Evolutionary conservation across 2,329 filamentous ascomycete genomes (phyloP).

Genomic region (Macrophomina tecta): DNA sequence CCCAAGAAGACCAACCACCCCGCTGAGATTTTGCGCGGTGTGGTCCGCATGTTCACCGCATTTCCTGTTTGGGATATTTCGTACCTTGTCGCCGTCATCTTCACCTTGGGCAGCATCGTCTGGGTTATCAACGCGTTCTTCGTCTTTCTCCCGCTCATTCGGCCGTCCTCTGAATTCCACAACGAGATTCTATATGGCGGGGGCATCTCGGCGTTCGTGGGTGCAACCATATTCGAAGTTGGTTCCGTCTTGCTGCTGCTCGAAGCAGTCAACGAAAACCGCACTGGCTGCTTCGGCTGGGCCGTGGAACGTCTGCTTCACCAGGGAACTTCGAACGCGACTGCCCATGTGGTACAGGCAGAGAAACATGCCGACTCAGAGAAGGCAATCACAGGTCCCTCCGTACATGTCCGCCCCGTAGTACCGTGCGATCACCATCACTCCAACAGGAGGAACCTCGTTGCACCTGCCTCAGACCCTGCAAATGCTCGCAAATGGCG

Average conservation of each 20-base stretch:
- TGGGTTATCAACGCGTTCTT: constrained; percentile 66
- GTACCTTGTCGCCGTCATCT: constrained; percentile 60
- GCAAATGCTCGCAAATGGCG: constrained; percentile 50
- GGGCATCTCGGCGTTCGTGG: constrained; percentile 69
- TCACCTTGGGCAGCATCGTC: constrained; percentile 57
- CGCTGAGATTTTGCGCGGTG: constrained; percentile 41
- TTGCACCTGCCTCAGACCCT: constrained; percentile 31
- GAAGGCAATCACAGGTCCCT: constrained; percentile 21
- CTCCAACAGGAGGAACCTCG: constrained; percentile 40
- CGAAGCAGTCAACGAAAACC: constrained; percentile 72
- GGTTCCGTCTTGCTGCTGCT: constrained; percentile 68
- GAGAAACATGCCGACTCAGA: constrained; percentile 33
- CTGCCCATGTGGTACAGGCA: neutral
- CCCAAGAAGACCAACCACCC: constrained; percentile 45
- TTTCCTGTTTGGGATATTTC: constrained; percentile 65
- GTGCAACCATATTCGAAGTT: constrained; percentile 70
- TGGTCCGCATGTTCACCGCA: constrained; percentile 56
- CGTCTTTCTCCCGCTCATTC: constrained; percentile 64
- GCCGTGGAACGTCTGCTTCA: constrained; percentile 57
- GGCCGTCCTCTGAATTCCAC: constrained; percentile 60
- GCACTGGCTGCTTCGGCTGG: constrained; percentile 71
- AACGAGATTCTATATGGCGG: constrained; percentile 61
- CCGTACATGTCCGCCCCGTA: neutral
- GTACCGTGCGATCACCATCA: constrained; percentile 45
- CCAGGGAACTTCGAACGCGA: constrained; percentile 33